Conservation (phyloP, 345 rosid genomes). For the Pseudoturritis turrita region DNA sequence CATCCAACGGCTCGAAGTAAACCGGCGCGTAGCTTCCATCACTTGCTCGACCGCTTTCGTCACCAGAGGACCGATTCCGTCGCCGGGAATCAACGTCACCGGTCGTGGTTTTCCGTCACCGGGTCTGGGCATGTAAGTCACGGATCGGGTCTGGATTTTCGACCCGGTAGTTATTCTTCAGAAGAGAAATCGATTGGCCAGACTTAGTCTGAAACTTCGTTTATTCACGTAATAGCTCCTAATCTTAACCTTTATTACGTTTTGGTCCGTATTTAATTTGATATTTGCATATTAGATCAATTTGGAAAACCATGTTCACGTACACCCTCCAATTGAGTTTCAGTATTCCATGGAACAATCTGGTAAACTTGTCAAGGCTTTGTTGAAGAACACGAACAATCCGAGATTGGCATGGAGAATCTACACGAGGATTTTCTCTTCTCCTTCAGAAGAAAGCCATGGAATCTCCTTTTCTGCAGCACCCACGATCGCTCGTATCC, state of each 20-base stretch:
- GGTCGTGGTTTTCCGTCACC: constrained; percentile 84
- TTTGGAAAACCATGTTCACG: not conserved
- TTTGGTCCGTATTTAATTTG: not conserved
- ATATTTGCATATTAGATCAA: not conserved
- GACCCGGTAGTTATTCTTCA: constrained; percentile 40
- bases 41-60: constrained; percentile 88
- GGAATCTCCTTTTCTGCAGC: constrained; percentile 30
- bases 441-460: constrained; percentile 32
- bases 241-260: not conserved
- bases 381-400: constrained; percentile 55
- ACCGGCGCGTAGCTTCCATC: constrained; percentile 96
- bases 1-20: constrained; percentile 75
- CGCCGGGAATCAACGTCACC: constrained; percentile 88
- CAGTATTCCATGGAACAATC: constrained; percentile 45
- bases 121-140: constrained; percentile 98
- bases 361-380: constrained; percentile 48
- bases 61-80: constrained; percentile 92
- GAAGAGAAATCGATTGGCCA: constrained; percentile 42
- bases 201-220: constrained; percentile 33
- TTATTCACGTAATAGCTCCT: not conserved
- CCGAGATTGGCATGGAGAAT: constrained; percentile 84
- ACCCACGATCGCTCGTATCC: constrained; percentile 60
- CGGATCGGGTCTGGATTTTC: constrained; percentile 50
- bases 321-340: not conserved
- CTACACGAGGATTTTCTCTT: constrained; percentile 65